These are phyloP conservation scores for Dothideomycetes sp. DNA, from an alignment of 2,329 filamentous ascomycete genomes.

Conservation along the genomic window DNA sequence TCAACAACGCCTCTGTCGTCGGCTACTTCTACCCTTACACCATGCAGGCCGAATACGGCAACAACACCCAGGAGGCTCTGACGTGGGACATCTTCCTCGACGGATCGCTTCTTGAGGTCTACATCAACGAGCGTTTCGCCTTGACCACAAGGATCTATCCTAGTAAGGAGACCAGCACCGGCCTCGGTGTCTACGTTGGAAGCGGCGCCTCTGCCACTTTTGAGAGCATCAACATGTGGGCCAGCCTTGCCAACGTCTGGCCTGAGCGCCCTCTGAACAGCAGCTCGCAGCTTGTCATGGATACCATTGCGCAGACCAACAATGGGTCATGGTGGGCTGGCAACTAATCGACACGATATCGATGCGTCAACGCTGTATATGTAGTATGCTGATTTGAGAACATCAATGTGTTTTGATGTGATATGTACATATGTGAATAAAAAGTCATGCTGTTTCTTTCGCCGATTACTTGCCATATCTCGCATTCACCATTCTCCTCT, in stretches of 20 bases:
- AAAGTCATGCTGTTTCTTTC: not conserved
- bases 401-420: too few relatives aligned
- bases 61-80: slow-evolving; percentile 24
- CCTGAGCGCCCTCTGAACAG: slow-evolving; percentile 27
- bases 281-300: slow-evolving; percentile 28
- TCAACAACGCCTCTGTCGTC: slow-evolving; percentile 31
- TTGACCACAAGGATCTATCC: slow-evolving; percentile 36
- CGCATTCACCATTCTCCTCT: too few relatives aligned
- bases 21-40: slow-evolving; percentile 37
- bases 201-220: slow-evolving; percentile 24
- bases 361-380: not conserved
- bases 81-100: slow-evolving; percentile 36
- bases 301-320: slow-evolving; percentile 31
- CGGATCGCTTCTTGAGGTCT: slow-evolving; percentile 36
- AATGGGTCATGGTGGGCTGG: slow-evolving; percentile 37
- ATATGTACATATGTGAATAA: too few relatives aligned
- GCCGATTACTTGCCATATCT: too few relatives aligned
- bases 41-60: slow-evolving; percentile 12
- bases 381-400: not conserved
- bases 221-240: slow-evolving; percentile 25
- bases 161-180: slow-evolving; percentile 29
- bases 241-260: slow-evolving; percentile 22
- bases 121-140: slow-evolving; percentile 32
- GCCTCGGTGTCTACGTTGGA: slow-evolving; percentile 31
- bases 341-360: slow-evolving; percentile 17